phyloP scores from a whole-genome alignment of 2,329 filamentous ascomycete genomes.

The Neurospora sp. region DNA sequence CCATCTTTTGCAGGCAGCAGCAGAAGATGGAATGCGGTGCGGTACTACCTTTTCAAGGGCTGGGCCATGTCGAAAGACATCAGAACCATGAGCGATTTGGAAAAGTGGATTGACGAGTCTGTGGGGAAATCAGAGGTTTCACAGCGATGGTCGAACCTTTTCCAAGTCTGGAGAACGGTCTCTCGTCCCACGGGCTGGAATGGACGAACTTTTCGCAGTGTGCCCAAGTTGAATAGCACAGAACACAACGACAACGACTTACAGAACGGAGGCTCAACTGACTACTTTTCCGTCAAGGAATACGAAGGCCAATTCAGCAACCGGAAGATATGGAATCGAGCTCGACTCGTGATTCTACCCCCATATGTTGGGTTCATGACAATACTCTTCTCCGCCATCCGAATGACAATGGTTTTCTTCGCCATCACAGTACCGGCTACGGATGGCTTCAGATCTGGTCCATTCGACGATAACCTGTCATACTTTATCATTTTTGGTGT shows the following conservation, averaged over 20 bases:
- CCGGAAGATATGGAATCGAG: not conserved
- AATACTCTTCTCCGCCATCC: not conserved
- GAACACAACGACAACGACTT: not conserved
- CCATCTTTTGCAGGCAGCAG: not conserved
- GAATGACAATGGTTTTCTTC: not conserved
- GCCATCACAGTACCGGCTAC: not conserved
- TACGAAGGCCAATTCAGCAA: not conserved
- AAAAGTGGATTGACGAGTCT: not conserved
- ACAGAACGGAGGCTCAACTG: not conserved
- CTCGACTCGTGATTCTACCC: not conserved
- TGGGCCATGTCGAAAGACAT: not conserved
- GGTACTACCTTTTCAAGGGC: not conserved
- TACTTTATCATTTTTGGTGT: not conserved
- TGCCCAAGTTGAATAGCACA: not conserved
- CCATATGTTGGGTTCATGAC: not conserved
- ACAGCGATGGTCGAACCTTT: not conserved
- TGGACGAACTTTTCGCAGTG: not conserved
- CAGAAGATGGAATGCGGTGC: not conserved
- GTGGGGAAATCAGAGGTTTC: not conserved
- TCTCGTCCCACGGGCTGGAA: not conserved
- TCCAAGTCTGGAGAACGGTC: not conserved
- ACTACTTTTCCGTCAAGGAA: not conserved
- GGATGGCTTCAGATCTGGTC: not conserved
- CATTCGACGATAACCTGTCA: accelerated
- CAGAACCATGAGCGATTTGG: not conserved